Evolutionary conservation across 306 rosid genomes (phyloP).

Genomic region (Ormosia semicastrata): DNA sequence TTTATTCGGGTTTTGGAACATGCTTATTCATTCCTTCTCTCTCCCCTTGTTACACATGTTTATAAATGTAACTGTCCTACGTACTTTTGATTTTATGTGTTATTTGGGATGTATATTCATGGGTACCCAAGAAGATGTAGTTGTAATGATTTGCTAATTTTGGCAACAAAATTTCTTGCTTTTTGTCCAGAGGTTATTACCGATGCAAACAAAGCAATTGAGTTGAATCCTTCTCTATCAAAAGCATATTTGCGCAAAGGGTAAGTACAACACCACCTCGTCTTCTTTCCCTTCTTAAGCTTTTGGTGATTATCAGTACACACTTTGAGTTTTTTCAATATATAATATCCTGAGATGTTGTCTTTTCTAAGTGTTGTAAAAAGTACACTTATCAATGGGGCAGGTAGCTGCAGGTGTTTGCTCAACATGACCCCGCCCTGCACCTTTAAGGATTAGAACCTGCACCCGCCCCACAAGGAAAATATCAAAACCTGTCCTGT

Average conservation of each 20-base stretch:
- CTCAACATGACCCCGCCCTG: too few relatives aligned
- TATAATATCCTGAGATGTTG: not conserved
- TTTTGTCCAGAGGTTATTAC: slow-evolving; percentile 71
- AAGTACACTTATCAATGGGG: not conserved
- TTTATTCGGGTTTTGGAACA: not conserved
- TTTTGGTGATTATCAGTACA: not conserved
- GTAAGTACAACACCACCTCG: slow-evolving; percentile 33
- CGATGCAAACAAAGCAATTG: slow-evolving; percentile 88
- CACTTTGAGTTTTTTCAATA: not conserved
- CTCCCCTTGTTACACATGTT: not conserved
- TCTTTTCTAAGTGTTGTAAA: not conserved
- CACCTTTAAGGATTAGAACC: too few relatives aligned
- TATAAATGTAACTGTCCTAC: not conserved
- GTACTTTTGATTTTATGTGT: not conserved
- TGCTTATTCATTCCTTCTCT: not conserved
- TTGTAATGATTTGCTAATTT: slow-evolving; percentile 13
- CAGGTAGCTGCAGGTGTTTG: too few relatives aligned
- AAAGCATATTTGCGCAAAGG: slow-evolving; percentile 90
- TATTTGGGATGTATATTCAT: not conserved
- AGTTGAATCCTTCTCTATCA: slow-evolving; percentile 51
- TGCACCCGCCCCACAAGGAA: too few relatives aligned
- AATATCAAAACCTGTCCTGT: too few relatives aligned
- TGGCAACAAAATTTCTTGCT: not conserved
- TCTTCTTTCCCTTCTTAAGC: not conserved
- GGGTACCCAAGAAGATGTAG: not conserved